Base-by-base conservation (phyloP, 768 basidiomycete species). In the Hemileccinum impolitum region DNA sequence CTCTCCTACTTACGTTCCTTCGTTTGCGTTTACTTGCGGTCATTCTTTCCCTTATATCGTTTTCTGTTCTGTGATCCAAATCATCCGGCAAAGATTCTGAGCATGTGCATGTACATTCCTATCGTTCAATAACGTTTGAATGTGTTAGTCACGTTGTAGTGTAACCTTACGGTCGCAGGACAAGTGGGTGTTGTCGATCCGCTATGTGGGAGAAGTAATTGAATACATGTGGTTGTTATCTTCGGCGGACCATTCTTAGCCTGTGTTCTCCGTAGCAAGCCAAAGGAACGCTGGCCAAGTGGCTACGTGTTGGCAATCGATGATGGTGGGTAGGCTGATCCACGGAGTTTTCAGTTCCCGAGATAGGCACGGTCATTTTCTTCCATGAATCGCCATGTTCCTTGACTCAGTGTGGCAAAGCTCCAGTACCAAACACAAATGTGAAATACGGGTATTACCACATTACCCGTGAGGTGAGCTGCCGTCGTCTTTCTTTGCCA, bases 41-140 rank as follows among this genome's bases (percentile, higher is more conserved):
- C 40, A 21, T 55, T 44, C 48, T 36, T 39, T 49, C 11, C 41
- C 37, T 47, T 21, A 39, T 35, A 48, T 61, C 35, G 34, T 48
- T 44, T 37, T 45, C 40, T 11, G 43, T 42, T 45, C 38, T 43
- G 35, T 44, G 48, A 38, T 55, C 54, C 53, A 52, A 54, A 51
- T 52, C 54, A 60, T 64, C 45, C 53, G 43, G 45, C 51, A 49
- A 58, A 45, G 55, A 52, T 55, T 50, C 44, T 50, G 58, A 57
- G 54, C 63, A 60, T 53, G 53, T 54, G 52, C 57, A 60, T 60
- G 50, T 63, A 49, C 59, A 64, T 51, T 61, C 51, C 53, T 61
- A 50, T 55, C 53, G 56, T 62, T 53, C 56, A 52, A 36, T 50
- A 48, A 47, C 58, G 53, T 60, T 52, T 36, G 64, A 54, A 64